Conservation (phyloP, 345 rosid species). For the Schrenkiella parvula region DNA sequence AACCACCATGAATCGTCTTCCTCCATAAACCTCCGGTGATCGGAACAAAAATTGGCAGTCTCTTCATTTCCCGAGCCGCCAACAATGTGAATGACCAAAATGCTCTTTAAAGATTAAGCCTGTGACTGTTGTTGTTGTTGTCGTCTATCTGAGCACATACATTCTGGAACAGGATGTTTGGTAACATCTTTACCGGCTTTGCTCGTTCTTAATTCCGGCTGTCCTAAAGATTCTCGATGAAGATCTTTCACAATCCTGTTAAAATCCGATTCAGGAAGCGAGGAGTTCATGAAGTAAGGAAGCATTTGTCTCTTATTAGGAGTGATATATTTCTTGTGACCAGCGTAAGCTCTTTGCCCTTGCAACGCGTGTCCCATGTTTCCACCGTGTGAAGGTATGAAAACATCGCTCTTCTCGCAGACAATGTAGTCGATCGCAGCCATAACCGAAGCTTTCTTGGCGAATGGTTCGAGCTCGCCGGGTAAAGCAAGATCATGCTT, state of each 20-base stretch:
- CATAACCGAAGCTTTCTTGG: constrained; percentile 74
- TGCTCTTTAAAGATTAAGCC: neutral
- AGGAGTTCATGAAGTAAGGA: constrained; percentile 71
- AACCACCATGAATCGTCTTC: constrained; percentile 4
- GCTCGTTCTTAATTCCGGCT: constrained; percentile 64
- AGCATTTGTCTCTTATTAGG: constrained; percentile 98
- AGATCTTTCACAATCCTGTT: constrained; percentile 63
- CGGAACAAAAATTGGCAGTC: neutral
- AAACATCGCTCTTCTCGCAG: constrained; percentile 77
- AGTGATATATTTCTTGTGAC: constrained; percentile 89
- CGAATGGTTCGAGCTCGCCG: constrained; percentile 78
- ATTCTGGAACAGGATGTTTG: constrained; percentile 85
- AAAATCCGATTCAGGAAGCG: constrained; percentile 70
- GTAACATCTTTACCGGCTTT: constrained; percentile 88
- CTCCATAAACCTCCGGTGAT: constrained; percentile 5
- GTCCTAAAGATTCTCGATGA: constrained; percentile 84
- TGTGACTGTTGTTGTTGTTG: constrained; percentile 25
- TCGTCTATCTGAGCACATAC: constrained; percentile 59
- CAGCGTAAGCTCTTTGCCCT: constrained; percentile 89
- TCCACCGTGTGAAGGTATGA: constrained; percentile 99
- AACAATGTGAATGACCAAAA: neutral
- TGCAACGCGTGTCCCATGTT: constrained; percentile 97
- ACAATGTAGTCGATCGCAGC: constrained; percentile 91
- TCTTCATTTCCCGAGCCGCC: neutral
- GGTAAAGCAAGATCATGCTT: constrained; percentile 88